These are phyloP conservation scores for Ceratocystis cubensis DNA, from an alignment of 2,329 filamentous ascomycete genomes.

Conservation along the genomic window DNA sequence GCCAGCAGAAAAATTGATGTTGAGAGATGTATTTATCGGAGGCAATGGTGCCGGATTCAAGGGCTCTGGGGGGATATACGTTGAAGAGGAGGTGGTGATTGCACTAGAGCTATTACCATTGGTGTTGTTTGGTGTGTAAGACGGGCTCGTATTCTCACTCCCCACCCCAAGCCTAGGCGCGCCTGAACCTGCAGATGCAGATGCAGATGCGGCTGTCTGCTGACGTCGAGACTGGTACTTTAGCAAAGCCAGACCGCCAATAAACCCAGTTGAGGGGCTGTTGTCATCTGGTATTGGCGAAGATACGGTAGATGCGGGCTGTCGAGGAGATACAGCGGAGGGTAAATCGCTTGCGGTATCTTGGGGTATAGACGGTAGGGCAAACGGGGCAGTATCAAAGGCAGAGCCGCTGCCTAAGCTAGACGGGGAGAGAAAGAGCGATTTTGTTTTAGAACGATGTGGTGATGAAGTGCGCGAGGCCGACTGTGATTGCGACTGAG, in stretches of 20 bases:
- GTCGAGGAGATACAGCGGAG: constrained; percentile 1
- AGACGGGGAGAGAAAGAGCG: constrained; percentile 20
- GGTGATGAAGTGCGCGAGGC: constrained; percentile 13
- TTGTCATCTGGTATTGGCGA: constrained; percentile 28
- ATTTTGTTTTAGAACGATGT: constrained; percentile 20
- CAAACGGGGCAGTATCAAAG: constrained; percentile 23
- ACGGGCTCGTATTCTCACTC: constrained; percentile 16
- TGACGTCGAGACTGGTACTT: constrained; percentile 36
- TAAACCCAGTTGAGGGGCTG: constrained; percentile 36
- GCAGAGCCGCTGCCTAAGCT: constrained; percentile 22
- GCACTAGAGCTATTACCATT: neutral
- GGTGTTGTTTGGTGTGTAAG: constrained; percentile 11
- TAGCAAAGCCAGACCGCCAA: constrained; percentile 42
- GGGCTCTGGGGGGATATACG: neutral
- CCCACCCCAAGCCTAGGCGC: constrained; percentile 8
- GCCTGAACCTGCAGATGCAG: constrained; percentile 9
- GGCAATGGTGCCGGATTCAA: constrained; percentile 22
- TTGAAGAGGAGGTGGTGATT: neutral
- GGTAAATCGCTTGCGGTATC: constrained; percentile 20
- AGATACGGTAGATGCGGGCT: constrained; percentile 23
- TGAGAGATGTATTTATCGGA: constrained; percentile 23
- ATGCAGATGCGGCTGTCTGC: constrained; percentile 23
- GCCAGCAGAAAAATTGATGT: constrained; percentile 7
- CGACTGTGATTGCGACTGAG: neutral
- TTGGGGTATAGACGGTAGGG: constrained; percentile 21